Base-by-base conservation (phyloP, 108 stramenopile species). In the Cyclotella choctawhatcheeana region DNA sequence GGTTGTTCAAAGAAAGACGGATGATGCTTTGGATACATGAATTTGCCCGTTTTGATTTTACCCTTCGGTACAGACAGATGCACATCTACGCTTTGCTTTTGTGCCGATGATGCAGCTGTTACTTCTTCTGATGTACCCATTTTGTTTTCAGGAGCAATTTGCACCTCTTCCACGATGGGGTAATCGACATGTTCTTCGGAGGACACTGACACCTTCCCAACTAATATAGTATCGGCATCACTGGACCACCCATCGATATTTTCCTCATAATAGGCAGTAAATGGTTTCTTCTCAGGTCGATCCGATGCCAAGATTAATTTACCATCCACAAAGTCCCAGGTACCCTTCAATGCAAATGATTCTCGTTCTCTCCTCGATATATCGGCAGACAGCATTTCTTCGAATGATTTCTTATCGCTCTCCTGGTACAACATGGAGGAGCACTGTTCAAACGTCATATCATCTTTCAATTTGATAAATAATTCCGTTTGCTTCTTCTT, bases 1-100 rank as follows among this genome's bases (percentile, higher is more conserved):
- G 90, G 93, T 26, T 83, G 79, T 22, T 93, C 93, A 70, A 93
- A 93, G 63, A 93, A 93, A 0, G 74, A 78, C 17, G 90, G 90
- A 64, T 93, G 93, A 34, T 78, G 59, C 43, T 71, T 83, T 3
- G 93, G 93, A 73, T 93, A 93, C 79, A 86, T 77, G 70, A 90
- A 90, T 44, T 83, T 86, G 7, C 93, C 93, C 20, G 87, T 77
- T 50, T 89, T 83, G 54, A 93, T 84, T 29, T 79, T 75, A 2
- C 93, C 93, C 50, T 82, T 81, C 17, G 92, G 92, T 21, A 93
- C 88, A 13, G 89, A 87, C 14, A 93, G 71, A 66, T 89, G 79
- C 1, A 89, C 84, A 50, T 90, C 92, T 25, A 76, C 70, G 20
- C 27, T 63, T 32, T 37, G 64, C 17, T 59, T 67, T 62, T 58